A percentile compares a stretch with the other conserved stretches of the same genome.
These are phyloP conservation scores for Coniella vitis DNA, from an alignment of 2,329 filamentous ascomycete genomes.

Conservation along the genomic window DNA sequence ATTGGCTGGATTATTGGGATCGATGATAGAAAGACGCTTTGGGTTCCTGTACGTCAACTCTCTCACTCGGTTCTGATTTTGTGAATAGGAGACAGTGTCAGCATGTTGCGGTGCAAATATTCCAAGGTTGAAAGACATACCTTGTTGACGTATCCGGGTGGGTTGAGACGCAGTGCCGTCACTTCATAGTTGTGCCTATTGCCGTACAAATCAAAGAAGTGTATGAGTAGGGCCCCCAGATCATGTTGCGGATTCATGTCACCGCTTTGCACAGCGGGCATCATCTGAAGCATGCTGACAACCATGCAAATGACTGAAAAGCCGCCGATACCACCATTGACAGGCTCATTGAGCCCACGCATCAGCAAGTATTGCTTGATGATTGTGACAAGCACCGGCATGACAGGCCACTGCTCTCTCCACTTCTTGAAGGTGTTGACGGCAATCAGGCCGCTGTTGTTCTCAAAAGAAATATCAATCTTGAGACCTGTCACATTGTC, in stretches of 20 bases:
- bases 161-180: slow-evolving; percentile 69
- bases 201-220: slow-evolving; percentile 87
- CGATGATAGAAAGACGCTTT: slow-evolving; percentile 76
- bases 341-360: slow-evolving; percentile 85
- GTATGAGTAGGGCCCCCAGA: slow-evolving; percentile 73
- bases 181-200: slow-evolving; percentile 65
- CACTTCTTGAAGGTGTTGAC: slow-evolving; percentile 74
- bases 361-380: slow-evolving; percentile 92
- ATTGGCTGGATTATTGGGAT: slow-evolving; percentile 78
- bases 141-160: slow-evolving; percentile 72
- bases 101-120: not conserved
- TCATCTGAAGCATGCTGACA: slow-evolving; percentile 76
- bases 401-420: slow-evolving; percentile 72
- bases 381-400: slow-evolving; percentile 79
- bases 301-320: slow-evolving; percentile 93
- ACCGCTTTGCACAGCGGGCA: slow-evolving; percentile 61
- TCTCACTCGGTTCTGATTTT: slow-evolving; percentile 34
- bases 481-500: slow-evolving; percentile 72
- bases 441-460: slow-evolving; percentile 71
- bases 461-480: slow-evolving; percentile 94
- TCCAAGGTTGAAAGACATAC: slow-evolving; percentile 34
- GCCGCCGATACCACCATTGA: slow-evolving; percentile 83
- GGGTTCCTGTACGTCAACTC: slow-evolving; percentile 50
- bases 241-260: slow-evolving; percentile 56
- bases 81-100: not conserved